phyloP scores from a whole-genome alignment of 371 early-diverging fungal genomes.

The Actinomortierella wolfii region DNA sequence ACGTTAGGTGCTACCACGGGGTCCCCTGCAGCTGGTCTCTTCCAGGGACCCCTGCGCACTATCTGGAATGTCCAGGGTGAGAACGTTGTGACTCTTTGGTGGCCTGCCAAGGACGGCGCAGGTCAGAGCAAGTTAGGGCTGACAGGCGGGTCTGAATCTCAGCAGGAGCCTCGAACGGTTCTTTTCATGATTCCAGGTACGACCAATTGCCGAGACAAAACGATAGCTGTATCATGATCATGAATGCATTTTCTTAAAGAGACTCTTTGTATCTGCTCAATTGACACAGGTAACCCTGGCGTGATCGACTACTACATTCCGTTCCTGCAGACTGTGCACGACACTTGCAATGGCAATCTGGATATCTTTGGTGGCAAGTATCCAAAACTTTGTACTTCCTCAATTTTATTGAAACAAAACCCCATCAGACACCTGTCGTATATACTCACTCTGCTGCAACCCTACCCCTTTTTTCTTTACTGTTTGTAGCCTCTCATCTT shows the following conservation, averaged over 20 bases:
- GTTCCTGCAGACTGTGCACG: constrained; percentile 60
- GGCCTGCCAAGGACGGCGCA: constrained; percentile 48
- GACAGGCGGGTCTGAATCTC: not conserved
- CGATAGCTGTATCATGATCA: not conserved
- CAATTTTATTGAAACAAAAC: constrained; percentile 3
- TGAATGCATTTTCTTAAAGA: too few species aligned
- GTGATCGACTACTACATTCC: constrained; percentile 70
- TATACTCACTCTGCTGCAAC: too few species aligned
- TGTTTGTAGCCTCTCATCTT: constrained; percentile 65
- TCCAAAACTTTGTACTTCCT: not conserved
- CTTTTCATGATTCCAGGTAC: constrained; percentile 58
- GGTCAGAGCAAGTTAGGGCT: constrained; percentile 2
- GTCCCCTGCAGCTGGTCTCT: constrained; percentile 29
- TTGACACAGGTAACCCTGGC: constrained; percentile 68
- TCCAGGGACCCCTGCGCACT: constrained; percentile 51
- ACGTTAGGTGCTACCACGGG: not conserved
- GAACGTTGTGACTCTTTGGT: constrained; percentile 56
- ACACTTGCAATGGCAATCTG: constrained; percentile 39
- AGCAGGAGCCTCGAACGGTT: constrained; percentile 45
- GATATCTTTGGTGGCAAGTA: constrained; percentile 62
- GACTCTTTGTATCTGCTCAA: not conserved
- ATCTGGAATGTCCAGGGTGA: constrained; percentile 57
- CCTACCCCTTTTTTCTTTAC: not conserved
- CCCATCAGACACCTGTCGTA: too few species aligned
- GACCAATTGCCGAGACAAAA: not conserved